Evolutionary conservation across 495 filamentous ascomycete genomes (phyloP).

Genomic region (Neurospora tetrasperma): DNA sequence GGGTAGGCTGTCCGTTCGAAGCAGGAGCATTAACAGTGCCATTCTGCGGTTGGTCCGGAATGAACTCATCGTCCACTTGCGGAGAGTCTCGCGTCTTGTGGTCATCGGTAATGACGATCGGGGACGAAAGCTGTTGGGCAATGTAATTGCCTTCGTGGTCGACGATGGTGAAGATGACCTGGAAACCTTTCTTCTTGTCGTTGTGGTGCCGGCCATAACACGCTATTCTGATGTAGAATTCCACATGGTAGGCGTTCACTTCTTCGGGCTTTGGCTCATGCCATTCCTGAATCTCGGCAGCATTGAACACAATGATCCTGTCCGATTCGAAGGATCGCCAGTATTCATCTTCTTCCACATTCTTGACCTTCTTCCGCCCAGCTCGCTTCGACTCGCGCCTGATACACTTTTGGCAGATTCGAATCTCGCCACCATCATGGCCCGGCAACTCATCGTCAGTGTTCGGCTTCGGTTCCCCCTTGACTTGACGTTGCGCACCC

Average conservation of each 20-base stretch:
- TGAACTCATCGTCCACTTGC: not conserved
- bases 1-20: not conserved
- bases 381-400: slow-evolving; percentile 79
- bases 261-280: slow-evolving; percentile 38
- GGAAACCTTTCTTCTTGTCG: slow-evolving; percentile 76
- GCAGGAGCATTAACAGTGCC: not conserved
- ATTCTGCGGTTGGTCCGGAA: not conserved
- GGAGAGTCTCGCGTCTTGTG: slow-evolving; percentile 59
- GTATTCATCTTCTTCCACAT: slow-evolving; percentile 69
- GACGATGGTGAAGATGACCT: slow-evolving; percentile 89
- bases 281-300: slow-evolving; percentile 84
- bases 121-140: slow-evolving; percentile 73
- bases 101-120: slow-evolving; percentile 94
- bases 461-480: slow-evolving; percentile 12
- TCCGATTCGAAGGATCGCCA: slow-evolving; percentile 70
- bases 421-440: slow-evolving; percentile 75
- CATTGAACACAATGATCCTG: slow-evolving; percentile 88
- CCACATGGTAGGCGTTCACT: slow-evolving; percentile 56
- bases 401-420: slow-evolving; percentile 77
- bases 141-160: slow-evolving; percentile 62
- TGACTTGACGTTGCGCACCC: slow-evolving; percentile 6
- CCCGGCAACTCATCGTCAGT: slow-evolving; percentile 54
- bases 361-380: slow-evolving; percentile 77
- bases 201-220: slow-evolving; percentile 93
- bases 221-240: slow-evolving; percentile 88